Base-by-base conservation (phyloP, 1,284 basidiomycete species). In the Amylostereum chailletii region DNA sequence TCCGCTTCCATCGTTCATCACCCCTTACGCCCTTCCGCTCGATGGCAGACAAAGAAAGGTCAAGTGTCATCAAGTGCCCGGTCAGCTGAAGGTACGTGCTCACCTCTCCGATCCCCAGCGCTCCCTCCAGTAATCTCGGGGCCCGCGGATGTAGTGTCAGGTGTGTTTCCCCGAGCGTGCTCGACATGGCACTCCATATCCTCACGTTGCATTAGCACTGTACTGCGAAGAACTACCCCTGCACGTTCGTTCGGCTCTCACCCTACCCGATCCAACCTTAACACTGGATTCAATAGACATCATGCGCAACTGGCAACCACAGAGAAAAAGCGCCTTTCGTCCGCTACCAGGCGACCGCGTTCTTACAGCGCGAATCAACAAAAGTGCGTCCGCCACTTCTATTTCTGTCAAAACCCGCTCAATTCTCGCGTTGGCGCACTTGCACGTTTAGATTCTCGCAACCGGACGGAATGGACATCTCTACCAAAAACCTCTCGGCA, bases 281-380 rank as follows among this genome's bases (percentile, higher is more conserved):
- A 60, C 60, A 57, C 54, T 44, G 54, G 29, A 32, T 45, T 45
- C 34, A 48, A 30, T 60, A 88, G 86, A 54, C 83, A 89, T 60
- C 80, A 70, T 60, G 83, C 89, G 34, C 86, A 90, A 61, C 86
- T 88, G 65, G 85, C 83, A 29, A 89, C 86, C 3, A 83, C 76
- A 62, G 84, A 88, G 69, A 86, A 86, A 72, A 88, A 88, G 63
- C 82, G 86, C 53, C 70, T 67, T 53, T 68, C 75, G 27, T 60
- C 60, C 36, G 62, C 74, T 41, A 71, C 68, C 54, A 76, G 84
- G 55, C 73, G 83, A 62, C 80, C 84, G 27, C 77, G 83, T 57
- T 76, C 80, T 57, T 64, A 76, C 44, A 75, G 70, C 52, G 68
- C 76, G 46, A 66, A 66, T 34, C 66, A 66, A 45, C 60, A 70